Base-by-base conservation (phyloP, 192 early-diverging fungal species). In the Backusella liffmaniae region DNA sequence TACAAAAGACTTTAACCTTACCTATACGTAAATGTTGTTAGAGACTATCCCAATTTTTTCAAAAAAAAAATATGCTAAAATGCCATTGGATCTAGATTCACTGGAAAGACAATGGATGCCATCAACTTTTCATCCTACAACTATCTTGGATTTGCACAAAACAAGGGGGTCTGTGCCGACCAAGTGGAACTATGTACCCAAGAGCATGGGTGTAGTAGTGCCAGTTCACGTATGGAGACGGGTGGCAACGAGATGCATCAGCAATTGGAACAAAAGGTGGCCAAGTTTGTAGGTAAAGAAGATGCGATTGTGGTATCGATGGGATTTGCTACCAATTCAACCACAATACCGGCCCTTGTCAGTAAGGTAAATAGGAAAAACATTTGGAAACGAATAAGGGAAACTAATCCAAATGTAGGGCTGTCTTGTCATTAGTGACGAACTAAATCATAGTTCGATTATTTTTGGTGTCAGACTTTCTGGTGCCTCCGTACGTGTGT, bases 91-190 rank as follows among this genome's bases (percentile, higher is more conserved):
- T 49, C n/a, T 49, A 80, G 82, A 51, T 85, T 95, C 41, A 94
- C 93, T 23, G 95, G 95, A 34, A 89, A 81, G 49, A 87, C 87
- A 59, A 86, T 78, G 44, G 89, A 93, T 67, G 86, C 86, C 32
- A 87, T 97, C 39, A 97, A 97, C 79, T 84, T 97, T 82, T 91
- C 94, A 2, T 96, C 94, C 15, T 97, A 97, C 87, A 97, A 97
- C 79, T 97, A 97, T 78, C 89, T 97, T 72, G 96, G 96, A 12
- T 97, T 97, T 86, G 95, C 93, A 49, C 94, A 96, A 84, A 90
- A 79, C 78, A 82, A 92, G 53, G 96, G 96, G 3, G 93, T 93
- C 4, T 97, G 96, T 77, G 93, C 95, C 0, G 94, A 96, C 77
- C 88, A 89, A 51, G 96, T 96, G 3, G 92, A 96, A 79, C 80